Percentiles rank a stretch among this genome's conserved stretches.
Evolutionary conservation across 768 basidiomycete species (phyloP).

Genomic region (Mycena haematopus): DNA sequence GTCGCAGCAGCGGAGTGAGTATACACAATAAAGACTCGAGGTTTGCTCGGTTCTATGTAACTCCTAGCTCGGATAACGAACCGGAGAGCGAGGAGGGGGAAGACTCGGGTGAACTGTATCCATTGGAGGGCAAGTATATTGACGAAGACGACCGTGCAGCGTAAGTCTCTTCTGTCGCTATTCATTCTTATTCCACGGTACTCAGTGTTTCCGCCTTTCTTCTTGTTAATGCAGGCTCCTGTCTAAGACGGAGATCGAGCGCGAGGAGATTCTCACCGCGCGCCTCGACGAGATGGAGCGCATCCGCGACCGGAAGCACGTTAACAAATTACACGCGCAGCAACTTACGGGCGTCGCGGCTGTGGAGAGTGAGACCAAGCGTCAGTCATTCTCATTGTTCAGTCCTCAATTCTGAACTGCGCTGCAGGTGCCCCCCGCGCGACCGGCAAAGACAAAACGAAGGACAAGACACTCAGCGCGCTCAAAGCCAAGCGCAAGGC

Average conservation of each 20-base stretch:
- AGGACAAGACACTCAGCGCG: conserved; percentile 82
- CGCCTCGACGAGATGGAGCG: conserved; percentile 84
- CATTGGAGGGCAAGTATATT: conserved; percentile 89
- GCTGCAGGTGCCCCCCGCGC: conserved; percentile 16
- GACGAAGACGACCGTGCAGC: conserved; percentile 82
- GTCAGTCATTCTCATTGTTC: conserved; percentile 63
- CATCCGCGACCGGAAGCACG: conserved; percentile 69
- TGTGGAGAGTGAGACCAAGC: conserved; percentile 64
- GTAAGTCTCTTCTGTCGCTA: conserved; percentile 54
- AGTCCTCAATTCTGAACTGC: conserved; percentile 41
- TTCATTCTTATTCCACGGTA: conserved; percentile 34
- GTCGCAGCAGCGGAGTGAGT: conserved; percentile 60
- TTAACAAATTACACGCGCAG: conserved; percentile 76
- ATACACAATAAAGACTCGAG: conserved; percentile 12
- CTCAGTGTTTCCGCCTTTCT: not conserved
- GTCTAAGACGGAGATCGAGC: conserved; percentile 83
- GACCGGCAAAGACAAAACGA: conserved; percentile 81
- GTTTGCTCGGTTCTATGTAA: conserved; percentile 24
- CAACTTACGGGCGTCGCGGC: conserved; percentile 56
- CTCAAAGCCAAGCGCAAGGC: conserved; percentile 87
- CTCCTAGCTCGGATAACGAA: conserved; percentile 44
- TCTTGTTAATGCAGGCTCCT: conserved; percentile 60
- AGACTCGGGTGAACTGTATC: conserved; percentile 66
- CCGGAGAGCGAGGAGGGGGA: conserved; percentile 67
- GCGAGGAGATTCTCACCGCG: conserved; percentile 84